Evolutionary conservation across 495 filamentous ascomycete species (phyloP), one percentile per base, ranked within the genome.

Genomic region (Penicillium nucicola): DNA sequence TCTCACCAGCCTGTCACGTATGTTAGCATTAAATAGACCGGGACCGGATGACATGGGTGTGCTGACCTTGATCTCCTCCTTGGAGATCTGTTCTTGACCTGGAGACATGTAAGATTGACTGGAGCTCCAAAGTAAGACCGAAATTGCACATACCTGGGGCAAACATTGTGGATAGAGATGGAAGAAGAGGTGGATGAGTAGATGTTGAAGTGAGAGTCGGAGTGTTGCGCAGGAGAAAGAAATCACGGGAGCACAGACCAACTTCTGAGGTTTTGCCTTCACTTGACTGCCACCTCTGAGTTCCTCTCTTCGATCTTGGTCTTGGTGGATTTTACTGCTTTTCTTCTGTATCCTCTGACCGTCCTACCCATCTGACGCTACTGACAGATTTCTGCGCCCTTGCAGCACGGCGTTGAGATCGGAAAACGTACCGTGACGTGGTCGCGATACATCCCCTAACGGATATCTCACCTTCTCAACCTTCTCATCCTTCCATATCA

Each of bases 1-100:
- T 70, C 75, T 93, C 89, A 63, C 81, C 81, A 37, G 78, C 79
- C 73, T 83, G 40, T 35, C 39, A 4, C 12, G 5, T 4, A 38
- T 37, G 33, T 40, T 49, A 55, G 10, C 32, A 19, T 11, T 20
- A 32, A 45, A n/a, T 39, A 13, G 2, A 11, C 38, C 14, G 13
- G 13, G 14, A 17, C 14, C 14, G 12, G 22, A 15, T 40, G n/a
- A 12, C 18, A 52, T 15, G 25, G 25, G 34, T 34, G 47, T 25
- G 23, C 47, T 50, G 65, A 77, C 74, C 60, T 67, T 69, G 56
- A 77, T 69, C 57, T 77, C 65, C 65, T 76, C 71, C 61, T 68
- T 67, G 57, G 72, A 75, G 55, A 71, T 61, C 66, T 70, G 70
- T 69, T 77, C 67, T 40, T 73, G 68, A 50, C 68, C 71, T 75